Evolutionary conservation across 2,329 filamentous ascomycete genomes (phyloP), one percentile per base, ranked within the genome.

Genomic region (Xylariaceae sp.): DNA sequence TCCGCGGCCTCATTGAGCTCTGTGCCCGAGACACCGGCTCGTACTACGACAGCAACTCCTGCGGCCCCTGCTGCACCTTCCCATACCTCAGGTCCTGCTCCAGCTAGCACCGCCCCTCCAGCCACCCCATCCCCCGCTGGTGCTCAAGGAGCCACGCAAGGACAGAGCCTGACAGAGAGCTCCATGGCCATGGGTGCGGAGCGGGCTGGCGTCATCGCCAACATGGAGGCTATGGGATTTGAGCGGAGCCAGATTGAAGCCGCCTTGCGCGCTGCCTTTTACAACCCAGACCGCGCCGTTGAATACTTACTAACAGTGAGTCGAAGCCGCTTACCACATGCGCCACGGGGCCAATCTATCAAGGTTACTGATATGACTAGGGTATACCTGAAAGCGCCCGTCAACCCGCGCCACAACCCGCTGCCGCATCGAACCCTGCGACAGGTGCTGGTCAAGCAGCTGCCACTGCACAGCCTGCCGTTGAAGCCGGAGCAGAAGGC

Each of bases 171-270:
- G 59, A 80, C 81, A 57, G 82, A 88, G 16, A 90, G 85, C 19
- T 81, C 86, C n/a, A 75, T 97, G 59, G 81, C 88, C 14, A 83
- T 95, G 69, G 92, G 92, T 37, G 73, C 82, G 46, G 84, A 90
- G 63, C 81, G 88, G 52, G 78, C 85, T 47, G 80, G 82, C 52
- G 88, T 88, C 26, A 83, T 97, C 56, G 76, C 83, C 34, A 88
- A 89, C 60, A 95, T 98, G 88, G 89, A 95, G 67, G 84, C 83
- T 50, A 98, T 98, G 92, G 92, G 92, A 7, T 98, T 98, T 53
- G 79, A 86, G 57, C 78, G 89, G 57, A 71, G 79, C 36, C 85
- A 94, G 59, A 95, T 96, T 52, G 88, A 96, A 54, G 79, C 84
- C 33, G 92, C 92, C 36, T 92, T 98, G 83, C 85, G 90, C 57